Conservation (phyloP, 1,139 yeast species). For the Geotrichum fermentans region DNA sequence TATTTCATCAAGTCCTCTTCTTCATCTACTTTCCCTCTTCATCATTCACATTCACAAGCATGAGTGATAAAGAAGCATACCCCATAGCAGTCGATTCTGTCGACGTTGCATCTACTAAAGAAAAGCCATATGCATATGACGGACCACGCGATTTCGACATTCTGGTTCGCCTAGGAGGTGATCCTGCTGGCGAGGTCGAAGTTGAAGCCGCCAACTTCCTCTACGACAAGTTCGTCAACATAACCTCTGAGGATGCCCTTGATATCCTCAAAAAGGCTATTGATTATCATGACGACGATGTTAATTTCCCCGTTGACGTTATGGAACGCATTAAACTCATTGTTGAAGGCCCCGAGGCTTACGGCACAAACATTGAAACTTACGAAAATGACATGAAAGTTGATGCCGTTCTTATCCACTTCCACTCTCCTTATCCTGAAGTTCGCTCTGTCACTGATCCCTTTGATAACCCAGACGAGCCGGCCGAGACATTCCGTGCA, state of each 20-base stretch:
- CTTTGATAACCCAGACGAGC: constrained; percentile 42
- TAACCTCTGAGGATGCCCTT: constrained; percentile 43
- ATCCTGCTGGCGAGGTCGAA: constrained; percentile 12
- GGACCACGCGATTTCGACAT: background rate
- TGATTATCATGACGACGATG: constrained; percentile 46
- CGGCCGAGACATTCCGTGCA: constrained; percentile 49
- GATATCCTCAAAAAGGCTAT: constrained; percentile 42
- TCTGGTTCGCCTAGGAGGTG: constrained; percentile 15
- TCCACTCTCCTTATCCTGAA: constrained; percentile 49
- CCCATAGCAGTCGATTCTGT: background rate
- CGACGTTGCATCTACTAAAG: background rate
- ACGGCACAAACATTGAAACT: constrained; percentile 18
- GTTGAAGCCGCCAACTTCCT: constrained; percentile 33
- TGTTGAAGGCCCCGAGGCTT: constrained; percentile 26
- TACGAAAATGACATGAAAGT: constrained; percentile 36
- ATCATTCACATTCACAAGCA: background rate
- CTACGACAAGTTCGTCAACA: constrained; percentile 40
- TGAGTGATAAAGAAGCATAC: background rate
- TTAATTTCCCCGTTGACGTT: constrained; percentile 46
- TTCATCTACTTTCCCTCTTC: background rate
- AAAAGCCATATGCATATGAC: background rate
- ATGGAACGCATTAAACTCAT: constrained; percentile 34
- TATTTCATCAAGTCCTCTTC: background rate
- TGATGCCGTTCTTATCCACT: constrained; percentile 44
- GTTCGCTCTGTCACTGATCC: constrained; percentile 48